Evolutionary conservation across 768 basidiomycete species (phyloP).

Genomic region (Boletus eberwhitei): DNA sequence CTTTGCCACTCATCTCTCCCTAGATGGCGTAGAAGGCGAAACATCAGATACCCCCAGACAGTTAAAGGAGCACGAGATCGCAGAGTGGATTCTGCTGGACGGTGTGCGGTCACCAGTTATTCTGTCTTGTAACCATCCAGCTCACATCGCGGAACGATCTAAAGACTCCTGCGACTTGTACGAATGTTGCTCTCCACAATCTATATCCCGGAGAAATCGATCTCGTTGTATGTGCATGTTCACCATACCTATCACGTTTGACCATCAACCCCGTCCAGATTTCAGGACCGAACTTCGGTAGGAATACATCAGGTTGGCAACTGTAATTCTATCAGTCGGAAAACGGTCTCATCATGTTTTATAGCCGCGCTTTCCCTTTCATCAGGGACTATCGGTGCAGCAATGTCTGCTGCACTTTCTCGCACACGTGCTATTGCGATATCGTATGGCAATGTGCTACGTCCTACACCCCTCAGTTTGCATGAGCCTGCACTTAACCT

Average conservation of each 20-base stretch:
- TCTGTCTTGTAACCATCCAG: slow-evolving; percentile 1
- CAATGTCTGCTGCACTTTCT: slow-evolving; percentile 75
- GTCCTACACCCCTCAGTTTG: slow-evolving; percentile 58
- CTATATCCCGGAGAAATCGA: slow-evolving; percentile 82
- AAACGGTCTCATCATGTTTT: neutral
- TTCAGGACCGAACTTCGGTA: slow-evolving; percentile 82
- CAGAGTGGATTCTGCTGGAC: slow-evolving; percentile 90
- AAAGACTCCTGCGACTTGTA: slow-evolving; percentile 88
- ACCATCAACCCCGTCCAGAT: slow-evolving; percentile 42
- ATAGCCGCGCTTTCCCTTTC: slow-evolving; percentile 84
- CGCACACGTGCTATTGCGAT: slow-evolving; percentile 76
- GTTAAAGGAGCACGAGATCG: slow-evolving; percentile 69
- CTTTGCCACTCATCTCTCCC: neutral
- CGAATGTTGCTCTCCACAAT: slow-evolving; percentile 89
- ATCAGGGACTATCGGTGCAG: slow-evolving; percentile 90
- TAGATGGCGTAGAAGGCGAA: slow-evolving; percentile 65
- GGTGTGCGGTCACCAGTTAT: slow-evolving; percentile 48
- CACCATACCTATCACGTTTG: neutral
- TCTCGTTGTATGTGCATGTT: slow-evolving; percentile 61
- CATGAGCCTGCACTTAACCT: slow-evolving; percentile 73
- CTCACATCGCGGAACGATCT: slow-evolving; percentile 5
- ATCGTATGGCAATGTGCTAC: slow-evolving; percentile 78
- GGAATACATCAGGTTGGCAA: slow-evolving; percentile 72
- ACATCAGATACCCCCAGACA: slow-evolving; percentile 57
- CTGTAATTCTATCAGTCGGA: neutral